These are phyloP conservation scores for Chytriomyces sp. DNA, from an alignment of 192 early-diverging fungal genomes.

Conservation along the genomic window DNA sequence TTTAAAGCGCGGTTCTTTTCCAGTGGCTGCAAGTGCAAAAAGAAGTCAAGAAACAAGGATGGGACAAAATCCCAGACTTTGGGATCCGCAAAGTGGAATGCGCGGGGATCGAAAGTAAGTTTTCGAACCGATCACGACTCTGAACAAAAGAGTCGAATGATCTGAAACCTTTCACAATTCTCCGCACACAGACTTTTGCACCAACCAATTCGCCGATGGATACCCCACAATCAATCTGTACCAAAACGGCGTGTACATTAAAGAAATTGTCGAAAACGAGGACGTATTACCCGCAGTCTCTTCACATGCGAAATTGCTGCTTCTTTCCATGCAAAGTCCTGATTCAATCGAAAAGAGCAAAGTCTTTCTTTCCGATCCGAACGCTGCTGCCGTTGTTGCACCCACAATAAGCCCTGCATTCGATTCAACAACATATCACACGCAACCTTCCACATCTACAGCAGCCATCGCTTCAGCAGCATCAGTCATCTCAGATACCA, in stretches of 20 bases:
- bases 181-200: neutral
- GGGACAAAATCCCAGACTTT: slow-evolving; percentile 17
- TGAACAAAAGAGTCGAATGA: neutral
- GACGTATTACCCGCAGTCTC: neutral
- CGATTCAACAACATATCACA: too few species aligned
- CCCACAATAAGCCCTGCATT: too few species aligned
- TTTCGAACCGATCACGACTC: too few species aligned
- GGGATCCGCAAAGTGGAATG: slow-evolving; percentile 22
- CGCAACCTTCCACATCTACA: too few species aligned
- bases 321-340: neutral
- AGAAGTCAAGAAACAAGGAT: neutral
- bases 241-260: slow-evolving; percentile 2
- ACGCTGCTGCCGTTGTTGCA: too few species aligned
- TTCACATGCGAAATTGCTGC: neutral
- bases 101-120: neutral
- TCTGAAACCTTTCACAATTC: neutral
- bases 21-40: slow-evolving; percentile 20
- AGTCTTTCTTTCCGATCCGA: too few species aligned
- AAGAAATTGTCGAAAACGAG: slow-evolving; percentile 13
- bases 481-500: too few species aligned
- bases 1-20: neutral
- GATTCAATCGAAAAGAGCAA: neutral
- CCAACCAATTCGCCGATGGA: neutral
- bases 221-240: slow-evolving; percentile 26
- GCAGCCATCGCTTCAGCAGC: too few species aligned